Evolutionary conservation across 345 rosid genomes (phyloP).

Genomic region (Brassica juncea): DNA sequence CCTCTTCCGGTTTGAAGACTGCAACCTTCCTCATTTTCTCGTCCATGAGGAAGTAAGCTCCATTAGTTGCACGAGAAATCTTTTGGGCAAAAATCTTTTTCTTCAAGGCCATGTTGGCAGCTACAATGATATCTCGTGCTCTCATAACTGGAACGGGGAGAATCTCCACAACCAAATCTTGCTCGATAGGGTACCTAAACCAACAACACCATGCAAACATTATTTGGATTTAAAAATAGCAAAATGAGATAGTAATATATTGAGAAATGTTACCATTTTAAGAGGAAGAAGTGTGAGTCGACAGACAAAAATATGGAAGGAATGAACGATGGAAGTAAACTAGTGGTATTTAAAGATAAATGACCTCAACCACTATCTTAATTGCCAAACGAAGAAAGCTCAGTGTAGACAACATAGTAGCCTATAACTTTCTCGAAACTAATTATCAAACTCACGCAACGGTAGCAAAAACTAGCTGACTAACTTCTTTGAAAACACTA

Average conservation of each 20-base stretch:
- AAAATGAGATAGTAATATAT: background rate
- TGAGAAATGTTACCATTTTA: background rate
- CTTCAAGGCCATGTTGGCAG: background rate
- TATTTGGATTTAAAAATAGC: background rate
- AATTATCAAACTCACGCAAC: background rate
- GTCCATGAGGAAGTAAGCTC: background rate
- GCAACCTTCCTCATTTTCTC: background rate
- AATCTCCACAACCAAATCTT: background rate
- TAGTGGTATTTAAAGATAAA: background rate
- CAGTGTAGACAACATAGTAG: background rate
- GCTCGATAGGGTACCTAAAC: background rate
- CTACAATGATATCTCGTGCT: background rate
- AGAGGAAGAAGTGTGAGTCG: background rate
- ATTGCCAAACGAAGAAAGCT: constrained; percentile 1
- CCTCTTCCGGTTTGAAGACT: background rate
- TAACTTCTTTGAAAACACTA: constrained; percentile 7
- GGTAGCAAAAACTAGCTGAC: background rate
- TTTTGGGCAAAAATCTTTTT: background rate
- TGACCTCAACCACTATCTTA: background rate
- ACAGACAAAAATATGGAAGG: background rate
- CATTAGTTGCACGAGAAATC: background rate
- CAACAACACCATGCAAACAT: background rate
- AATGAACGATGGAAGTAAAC: background rate
- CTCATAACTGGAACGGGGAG: background rate
- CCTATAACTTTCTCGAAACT: background rate